Base-by-base conservation (phyloP, 1,139 yeast genomes). In the Lodderomyces jiufengensis region DNA sequence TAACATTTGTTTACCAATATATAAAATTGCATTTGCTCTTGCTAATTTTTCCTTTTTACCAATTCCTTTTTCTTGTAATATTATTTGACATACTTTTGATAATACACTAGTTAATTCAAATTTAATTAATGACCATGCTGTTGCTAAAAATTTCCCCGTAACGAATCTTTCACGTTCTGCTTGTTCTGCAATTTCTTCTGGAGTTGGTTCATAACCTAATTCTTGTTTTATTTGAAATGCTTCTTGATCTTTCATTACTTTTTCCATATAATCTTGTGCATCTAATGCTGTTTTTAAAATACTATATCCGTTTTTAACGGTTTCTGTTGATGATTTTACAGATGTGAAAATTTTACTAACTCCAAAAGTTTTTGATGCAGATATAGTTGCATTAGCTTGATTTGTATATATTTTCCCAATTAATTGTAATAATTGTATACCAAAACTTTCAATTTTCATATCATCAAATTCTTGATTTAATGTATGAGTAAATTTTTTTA, bases 101-200 rank as follows among this genome's bases (percentile, higher is more conserved):
- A 84, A 61, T 5, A 82, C 75, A 20, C 80, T 76, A 32, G 81
- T 79, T 32, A 83, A 78, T 57, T 84, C 95, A 51, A 76, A 83
- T 49, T 80, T 82, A 11, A 87, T 78, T 28, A 84, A 71, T 1
- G 83, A 84, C 95, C 95, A 84, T 15, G 85, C 87, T 8, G 86
- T 80, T 12, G 83, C 84, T 38, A 84, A 67, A 36, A 84, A 70
- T 55, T 84, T 83, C 20, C 94, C 92, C 3, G 84, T 80, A 57
- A 82, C 73, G 24, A 73, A 61, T 37, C 82, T 67, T 52, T 82
- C 87, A 51, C 76, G 72, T 50, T 80, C 83, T 5, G 77, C 81
- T 45, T 74, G 75, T 50, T 75, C 72, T 40, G 64, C 63, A 32
- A 63, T 63, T 45, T 77, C 82, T 43, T 65, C 64, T 10, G 56